Conservation (phyloP, 1,284 basidiomycete genomes). For the Dichomitus squalens region DNA sequence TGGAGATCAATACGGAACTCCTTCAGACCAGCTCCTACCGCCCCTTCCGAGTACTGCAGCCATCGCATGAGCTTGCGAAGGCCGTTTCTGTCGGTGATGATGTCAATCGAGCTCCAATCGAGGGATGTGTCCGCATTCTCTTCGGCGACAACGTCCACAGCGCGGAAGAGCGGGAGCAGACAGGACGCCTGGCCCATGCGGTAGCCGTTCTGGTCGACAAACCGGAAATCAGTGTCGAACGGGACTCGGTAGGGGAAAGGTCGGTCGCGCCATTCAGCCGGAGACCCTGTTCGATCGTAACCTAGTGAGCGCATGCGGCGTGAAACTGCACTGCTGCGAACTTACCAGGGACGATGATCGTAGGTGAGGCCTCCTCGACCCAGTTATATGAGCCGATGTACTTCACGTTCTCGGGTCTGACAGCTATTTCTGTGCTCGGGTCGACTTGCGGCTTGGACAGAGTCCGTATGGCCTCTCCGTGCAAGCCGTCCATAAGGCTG, state of each 20-base stretch:
- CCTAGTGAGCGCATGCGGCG: background rate
- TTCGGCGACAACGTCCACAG: conserved; percentile 45
- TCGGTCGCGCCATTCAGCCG: conserved; percentile 50
- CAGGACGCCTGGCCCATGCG: conserved; percentile 40
- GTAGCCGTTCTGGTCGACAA: conserved; percentile 54
- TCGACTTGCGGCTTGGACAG: conserved; percentile 5
- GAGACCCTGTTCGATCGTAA: conserved; percentile 43
- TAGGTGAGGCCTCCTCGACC: conserved; percentile 43
- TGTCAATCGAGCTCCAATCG: conserved; percentile 52
- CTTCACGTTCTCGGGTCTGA: conserved; percentile 34
- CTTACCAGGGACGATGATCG: conserved; percentile 60
- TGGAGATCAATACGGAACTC: conserved; percentile 62
- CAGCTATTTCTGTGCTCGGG: background rate
- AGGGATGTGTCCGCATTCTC: conserved; percentile 32
- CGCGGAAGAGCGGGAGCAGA: conserved; percentile 51
- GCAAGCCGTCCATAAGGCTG: conserved; percentile 15
- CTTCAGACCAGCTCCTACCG: conserved; percentile 25
- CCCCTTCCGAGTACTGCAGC: conserved; percentile 34
- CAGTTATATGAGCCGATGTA: conserved; percentile 62
- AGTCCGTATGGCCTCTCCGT: background rate
- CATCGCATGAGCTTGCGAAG: conserved; percentile 59
- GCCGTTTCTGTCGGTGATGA: conserved; percentile 60
- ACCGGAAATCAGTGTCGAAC: conserved; percentile 46
- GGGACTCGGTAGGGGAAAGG: conserved; percentile 47
- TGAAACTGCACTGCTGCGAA: background rate